A percentile compares a stretch with the other conserved stretches of the same genome.
phyloP scores from a whole-genome alignment of 1,284 basidiomycete species.

The Irpex sp. region DNA sequence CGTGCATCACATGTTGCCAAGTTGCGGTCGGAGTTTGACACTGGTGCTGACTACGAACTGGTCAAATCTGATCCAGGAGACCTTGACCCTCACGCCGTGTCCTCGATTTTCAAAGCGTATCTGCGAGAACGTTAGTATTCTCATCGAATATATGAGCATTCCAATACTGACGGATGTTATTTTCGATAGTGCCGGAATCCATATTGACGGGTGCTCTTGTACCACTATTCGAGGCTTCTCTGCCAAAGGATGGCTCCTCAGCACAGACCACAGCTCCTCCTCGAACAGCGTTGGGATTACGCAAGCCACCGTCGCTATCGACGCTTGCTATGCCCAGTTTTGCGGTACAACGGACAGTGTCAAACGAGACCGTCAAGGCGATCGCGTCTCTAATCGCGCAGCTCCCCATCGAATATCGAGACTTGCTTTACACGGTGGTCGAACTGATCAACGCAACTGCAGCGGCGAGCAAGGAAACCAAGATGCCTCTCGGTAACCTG shows the following conservation, averaged over 20 bases:
- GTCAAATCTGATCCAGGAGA: slow-evolving; percentile 72
- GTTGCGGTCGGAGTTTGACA: slow-evolving; percentile 80
- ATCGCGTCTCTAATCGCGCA: slow-evolving; percentile 58
- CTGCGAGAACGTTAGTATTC: slow-evolving; percentile 69
- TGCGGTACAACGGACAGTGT: slow-evolving; percentile 53
- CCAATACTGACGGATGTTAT: slow-evolving; percentile 2
- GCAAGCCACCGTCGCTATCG: slow-evolving; percentile 74
- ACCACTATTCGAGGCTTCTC: slow-evolving; percentile 73
- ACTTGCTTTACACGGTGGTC: slow-evolving; percentile 67
- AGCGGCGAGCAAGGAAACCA: slow-evolving; percentile 59
- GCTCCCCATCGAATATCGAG: slow-evolving; percentile 69
- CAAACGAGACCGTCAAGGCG: slow-evolving; percentile 46
- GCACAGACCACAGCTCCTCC: slow-evolving; percentile 12
- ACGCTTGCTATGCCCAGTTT: slow-evolving; percentile 71
- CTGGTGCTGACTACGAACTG: slow-evolving; percentile 83
- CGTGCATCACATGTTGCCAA: slow-evolving; percentile 72
- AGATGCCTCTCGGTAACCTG: slow-evolving; percentile 83
- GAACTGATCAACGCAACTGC: slow-evolving; percentile 73
- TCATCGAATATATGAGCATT: slow-evolving; percentile 8
- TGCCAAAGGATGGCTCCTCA: slow-evolving; percentile 51
- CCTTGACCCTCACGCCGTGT: slow-evolving; percentile 88
- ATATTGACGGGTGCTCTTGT: slow-evolving; percentile 70
- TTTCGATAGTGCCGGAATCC: slow-evolving; percentile 69
- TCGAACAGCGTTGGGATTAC: slow-evolving; percentile 34
- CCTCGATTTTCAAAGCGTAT: slow-evolving; percentile 81